A percentile compares a stretch with the other conserved stretches of the same genome.
phyloP scores from a whole-genome alignment of 352 stramenopile genomes.

The Phytophthora parvispora region DNA sequence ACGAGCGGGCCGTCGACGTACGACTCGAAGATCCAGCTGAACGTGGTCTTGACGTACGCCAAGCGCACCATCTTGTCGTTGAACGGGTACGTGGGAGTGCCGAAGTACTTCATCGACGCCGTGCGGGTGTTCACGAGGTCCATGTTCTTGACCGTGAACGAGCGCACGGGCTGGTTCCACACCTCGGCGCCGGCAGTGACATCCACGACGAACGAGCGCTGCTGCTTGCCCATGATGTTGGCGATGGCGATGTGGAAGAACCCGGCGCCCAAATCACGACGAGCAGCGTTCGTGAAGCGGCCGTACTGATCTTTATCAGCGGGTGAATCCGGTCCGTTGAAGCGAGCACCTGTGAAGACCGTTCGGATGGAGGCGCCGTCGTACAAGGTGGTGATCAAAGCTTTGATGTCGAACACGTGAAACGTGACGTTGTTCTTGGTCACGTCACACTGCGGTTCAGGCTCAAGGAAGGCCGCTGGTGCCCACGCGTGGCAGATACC shows the following conservation, averaged over 20 bases:
- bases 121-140: conserved; percentile 18
- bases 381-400: conserved; percentile 30
- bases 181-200: conserved; percentile 28
- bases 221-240: conserved; percentile 38
- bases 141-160: conserved; percentile 24
- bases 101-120: conserved; percentile 25
- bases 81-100: conserved; percentile 37
- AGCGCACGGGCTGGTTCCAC: conserved; percentile 43
- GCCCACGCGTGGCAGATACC: conserved; percentile 48
- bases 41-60: conserved; percentile 30
- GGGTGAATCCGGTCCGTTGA: conserved; percentile 26
- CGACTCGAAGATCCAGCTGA: conserved; percentile 37
- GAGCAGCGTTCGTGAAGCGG: conserved; percentile 29
- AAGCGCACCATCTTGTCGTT: conserved; percentile 30
- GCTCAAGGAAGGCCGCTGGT: conserved; percentile 35
- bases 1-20: conserved; percentile 28
- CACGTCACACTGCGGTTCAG: conserved; percentile 40
- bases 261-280: conserved; percentile 32
- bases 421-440: conserved; percentile 39
- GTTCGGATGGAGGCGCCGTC: conserved; percentile 22
- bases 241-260: conserved; percentile 41
- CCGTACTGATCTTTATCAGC: conserved; percentile 27
- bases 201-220: conserved; percentile 39
- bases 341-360: conserved; percentile 40
- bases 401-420: conserved; percentile 43